Conservation (phyloP, 192 early-diverging fungal species). For the Lobulomyces angularis region DNA sequence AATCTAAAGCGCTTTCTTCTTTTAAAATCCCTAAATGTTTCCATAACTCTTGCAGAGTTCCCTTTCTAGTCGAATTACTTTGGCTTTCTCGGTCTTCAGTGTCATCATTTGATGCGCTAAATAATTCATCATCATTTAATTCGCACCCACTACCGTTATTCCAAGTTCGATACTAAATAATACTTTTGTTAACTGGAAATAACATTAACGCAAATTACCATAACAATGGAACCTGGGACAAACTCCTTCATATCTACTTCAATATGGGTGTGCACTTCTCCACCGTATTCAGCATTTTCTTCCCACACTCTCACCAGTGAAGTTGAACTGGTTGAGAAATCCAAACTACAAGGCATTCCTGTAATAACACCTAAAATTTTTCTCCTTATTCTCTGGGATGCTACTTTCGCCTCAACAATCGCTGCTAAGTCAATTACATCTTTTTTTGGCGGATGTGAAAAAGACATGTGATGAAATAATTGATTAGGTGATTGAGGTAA, state of each 20-base stretch:
- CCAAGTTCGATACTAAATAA: slow-evolving; percentile 40
- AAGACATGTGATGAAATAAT: slow-evolving; percentile 17
- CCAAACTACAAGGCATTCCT: slow-evolving; percentile 44
- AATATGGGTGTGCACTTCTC: slow-evolving; percentile 30
- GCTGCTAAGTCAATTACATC: no score
- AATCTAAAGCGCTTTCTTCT: no score
- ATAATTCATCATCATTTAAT: slow-evolving; percentile 4
- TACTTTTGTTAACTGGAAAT: no score
- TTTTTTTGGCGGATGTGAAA: no score
- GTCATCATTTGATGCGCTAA: slow-evolving; percentile 1
- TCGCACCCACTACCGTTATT: slow-evolving; percentile 30
- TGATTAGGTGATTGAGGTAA: slow-evolving; percentile 7
- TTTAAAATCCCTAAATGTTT: no score
- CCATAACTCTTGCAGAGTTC: no score
- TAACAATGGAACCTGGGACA: slow-evolving; percentile 72
- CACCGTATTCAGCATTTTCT: slow-evolving; percentile 7
- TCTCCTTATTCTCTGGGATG: no score
- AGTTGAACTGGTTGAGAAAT: slow-evolving; percentile 20
- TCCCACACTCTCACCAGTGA: slow-evolving; percentile 11
- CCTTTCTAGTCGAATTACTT: no score
- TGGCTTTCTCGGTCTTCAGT: slow-evolving; percentile 2
- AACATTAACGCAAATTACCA: no score
- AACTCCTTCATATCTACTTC: slow-evolving; percentile 46
- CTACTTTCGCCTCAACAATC: no score
- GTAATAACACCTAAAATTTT: slow-evolving; percentile 32